A percentile compares a stretch with the other conserved stretches of the same genome.
Conservation (phyloP, 2,329 filamentous ascomycete species). For the Didymosphaeria variabile region DNA sequence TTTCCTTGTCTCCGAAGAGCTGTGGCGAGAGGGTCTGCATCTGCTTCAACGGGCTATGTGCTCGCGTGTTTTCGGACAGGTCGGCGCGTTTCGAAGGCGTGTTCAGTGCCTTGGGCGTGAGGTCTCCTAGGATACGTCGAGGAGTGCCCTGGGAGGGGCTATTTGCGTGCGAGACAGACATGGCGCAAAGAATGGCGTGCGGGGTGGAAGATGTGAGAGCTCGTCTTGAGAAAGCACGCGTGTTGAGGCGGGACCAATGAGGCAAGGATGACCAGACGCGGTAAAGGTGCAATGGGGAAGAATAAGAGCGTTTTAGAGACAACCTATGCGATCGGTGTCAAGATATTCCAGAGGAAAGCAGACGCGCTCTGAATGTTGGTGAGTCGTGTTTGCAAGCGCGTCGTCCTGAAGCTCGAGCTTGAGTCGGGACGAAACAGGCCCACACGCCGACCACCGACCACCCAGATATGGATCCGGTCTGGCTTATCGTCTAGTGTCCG, state of each 20-base stretch:
- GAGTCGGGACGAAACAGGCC: background rate
- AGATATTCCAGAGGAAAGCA: background rate
- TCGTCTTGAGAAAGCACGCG: constrained; percentile 19
- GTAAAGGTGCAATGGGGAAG: background rate
- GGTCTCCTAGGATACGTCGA: constrained; percentile 47
- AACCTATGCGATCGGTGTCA: background rate
- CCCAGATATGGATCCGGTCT: background rate
- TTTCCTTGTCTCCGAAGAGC: constrained; percentile 40
- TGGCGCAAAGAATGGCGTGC: constrained; percentile 33
- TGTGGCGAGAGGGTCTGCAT: constrained; percentile 35
- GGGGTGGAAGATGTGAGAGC: constrained; percentile 20
- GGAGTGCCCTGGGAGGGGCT: constrained; percentile 41
- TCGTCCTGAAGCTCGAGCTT: constrained; percentile 8
- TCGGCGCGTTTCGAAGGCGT: constrained; percentile 40
- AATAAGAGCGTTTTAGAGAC: background rate
- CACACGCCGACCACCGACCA: background rate
- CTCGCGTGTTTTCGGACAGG: constrained; percentile 32
- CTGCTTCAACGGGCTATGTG: constrained; percentile 48
- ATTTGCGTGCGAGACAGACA: constrained; percentile 30
- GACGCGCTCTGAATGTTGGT: background rate
- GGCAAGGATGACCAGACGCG: background rate
- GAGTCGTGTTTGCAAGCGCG: constrained; percentile 1
- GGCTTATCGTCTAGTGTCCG: constrained; percentile 1
- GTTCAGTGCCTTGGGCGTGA: constrained; percentile 46
- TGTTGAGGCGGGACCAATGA: constrained; percentile 14